phyloP scores from a whole-genome alignment of 352 stramenopile genomes.

The Pythium vanterpoolii region DNA sequence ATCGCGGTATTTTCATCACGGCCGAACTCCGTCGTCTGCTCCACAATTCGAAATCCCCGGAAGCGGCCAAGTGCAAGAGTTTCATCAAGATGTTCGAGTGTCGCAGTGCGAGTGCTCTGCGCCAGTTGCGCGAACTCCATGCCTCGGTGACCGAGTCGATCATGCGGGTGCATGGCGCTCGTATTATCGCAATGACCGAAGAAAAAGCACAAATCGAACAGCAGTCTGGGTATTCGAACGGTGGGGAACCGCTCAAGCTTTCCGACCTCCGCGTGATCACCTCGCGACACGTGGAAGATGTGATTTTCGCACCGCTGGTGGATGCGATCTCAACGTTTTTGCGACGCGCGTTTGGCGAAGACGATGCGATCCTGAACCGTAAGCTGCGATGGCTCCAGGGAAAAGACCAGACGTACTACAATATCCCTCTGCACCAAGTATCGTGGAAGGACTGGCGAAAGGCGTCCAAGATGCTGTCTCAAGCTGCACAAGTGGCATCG shows the following conservation, averaged over 20 bases:
- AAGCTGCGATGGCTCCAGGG: constrained; percentile 87
- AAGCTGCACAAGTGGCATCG: constrained; percentile 46
- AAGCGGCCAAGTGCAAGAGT: constrained; percentile 62
- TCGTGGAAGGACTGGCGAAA: constrained; percentile 86
- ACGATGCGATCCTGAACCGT: constrained; percentile 75
- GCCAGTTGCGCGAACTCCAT: constrained; percentile 65
- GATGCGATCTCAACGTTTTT: constrained; percentile 55
- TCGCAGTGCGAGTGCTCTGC: constrained; percentile 36
- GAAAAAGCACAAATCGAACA: constrained; percentile 32
- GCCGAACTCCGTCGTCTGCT: constrained; percentile 71
- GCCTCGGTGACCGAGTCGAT: constrained; percentile 54
- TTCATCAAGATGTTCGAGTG: constrained; percentile 65
- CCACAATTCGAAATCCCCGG: constrained; percentile 72
- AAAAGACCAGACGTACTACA: constrained; percentile 90
- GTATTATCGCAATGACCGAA: constrained; percentile 59
- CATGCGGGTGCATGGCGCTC: constrained; percentile 53
- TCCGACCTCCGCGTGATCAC: constrained; percentile 55
- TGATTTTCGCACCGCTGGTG: constrained; percentile 67
- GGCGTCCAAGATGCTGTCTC: constrained; percentile 63
- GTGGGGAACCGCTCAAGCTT: constrained; percentile 36
- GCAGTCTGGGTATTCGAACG: constrained; percentile 14
- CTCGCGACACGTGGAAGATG: constrained; percentile 80
- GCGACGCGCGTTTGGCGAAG: constrained; percentile 62
- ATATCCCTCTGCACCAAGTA: constrained; percentile 78
- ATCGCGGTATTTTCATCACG: constrained; percentile 79